A percentile compares a stretch with the other conserved stretches of the same genome.
These are phyloP conservation scores for Candida piceae DNA, from an alignment of 805 yeast species.

Conservation along the genomic window DNA sequence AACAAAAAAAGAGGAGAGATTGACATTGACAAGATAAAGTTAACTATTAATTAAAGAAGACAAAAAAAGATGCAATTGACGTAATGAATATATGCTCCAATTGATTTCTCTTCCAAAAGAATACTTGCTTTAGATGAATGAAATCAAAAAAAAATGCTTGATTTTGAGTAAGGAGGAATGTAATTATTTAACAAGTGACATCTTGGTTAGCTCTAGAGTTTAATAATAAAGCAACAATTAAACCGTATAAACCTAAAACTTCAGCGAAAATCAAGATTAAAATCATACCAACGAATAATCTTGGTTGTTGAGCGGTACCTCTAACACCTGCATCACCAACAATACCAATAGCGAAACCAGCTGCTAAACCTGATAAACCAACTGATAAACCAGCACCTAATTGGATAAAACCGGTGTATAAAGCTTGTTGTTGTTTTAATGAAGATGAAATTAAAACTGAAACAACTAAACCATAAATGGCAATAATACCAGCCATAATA, in stretches of 20 bases:
- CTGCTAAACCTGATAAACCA: slow-evolving; percentile 95
- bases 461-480: slow-evolving; percentile 96
- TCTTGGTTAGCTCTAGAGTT: slow-evolving; percentile 97
- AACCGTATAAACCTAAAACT: slow-evolving; percentile 95
- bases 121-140: too few species aligned
- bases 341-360: slow-evolving; percentile 98
- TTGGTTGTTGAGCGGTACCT: slow-evolving; percentile 97
- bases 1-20: neutral
- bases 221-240: slow-evolving; percentile 94
- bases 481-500: slow-evolving; percentile 99
- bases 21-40: neutral
- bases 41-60: neutral
- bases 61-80: neutral
- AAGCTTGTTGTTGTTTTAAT: slow-evolving; percentile 83
- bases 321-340: slow-evolving; percentile 99
- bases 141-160: too few species aligned
- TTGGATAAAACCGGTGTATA: slow-evolving; percentile 96
- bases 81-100: too few species aligned
- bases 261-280: slow-evolving; percentile 98
- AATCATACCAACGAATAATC: slow-evolving; percentile 97
- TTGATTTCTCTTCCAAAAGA: too few species aligned
- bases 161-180: too few species aligned
- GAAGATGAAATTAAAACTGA: slow-evolving; percentile 91
- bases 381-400: slow-evolving; percentile 97
- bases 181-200: slow-evolving; percentile 61